Evolutionary conservation across 2,329 filamentous ascomycete genomes (phyloP).

Genomic region (Apiospora koreana): DNA sequence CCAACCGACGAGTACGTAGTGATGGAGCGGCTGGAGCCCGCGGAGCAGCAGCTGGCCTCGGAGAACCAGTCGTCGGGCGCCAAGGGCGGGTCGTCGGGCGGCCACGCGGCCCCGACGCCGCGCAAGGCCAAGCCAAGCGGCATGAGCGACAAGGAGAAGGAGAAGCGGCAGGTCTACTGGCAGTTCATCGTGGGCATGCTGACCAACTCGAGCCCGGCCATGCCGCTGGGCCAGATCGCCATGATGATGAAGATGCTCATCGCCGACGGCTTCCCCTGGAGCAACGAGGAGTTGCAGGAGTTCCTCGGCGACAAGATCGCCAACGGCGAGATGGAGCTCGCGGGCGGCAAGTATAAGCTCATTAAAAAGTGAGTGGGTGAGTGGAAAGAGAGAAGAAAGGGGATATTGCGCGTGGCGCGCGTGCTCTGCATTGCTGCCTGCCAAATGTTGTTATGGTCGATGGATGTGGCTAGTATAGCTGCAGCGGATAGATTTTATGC

Average conservation of each 20-base stretch:
- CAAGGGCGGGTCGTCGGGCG: slow-evolving; percentile 20
- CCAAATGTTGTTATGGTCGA: not conserved
- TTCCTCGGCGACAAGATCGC: slow-evolving; percentile 79
- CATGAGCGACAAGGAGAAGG: slow-evolving; percentile 66
- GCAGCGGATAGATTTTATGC: no score
- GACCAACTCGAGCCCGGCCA: slow-evolving; percentile 80
- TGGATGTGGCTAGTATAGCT: not conserved
- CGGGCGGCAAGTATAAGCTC: slow-evolving; percentile 70
- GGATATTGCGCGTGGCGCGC: not conserved
- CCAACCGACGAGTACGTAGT: slow-evolving; percentile 62
- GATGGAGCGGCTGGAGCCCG: slow-evolving; percentile 61
- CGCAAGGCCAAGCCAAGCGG: slow-evolving; percentile 47
- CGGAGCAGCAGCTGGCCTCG: slow-evolving; percentile 25
- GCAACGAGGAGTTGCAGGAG: slow-evolving; percentile 82
- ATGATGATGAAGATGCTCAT: slow-evolving; percentile 97
- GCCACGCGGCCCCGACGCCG: slow-evolving; percentile 39
- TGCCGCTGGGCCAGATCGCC: slow-evolving; percentile 78
- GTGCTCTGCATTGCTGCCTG: not conserved
- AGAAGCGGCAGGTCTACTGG: slow-evolving; percentile 71
- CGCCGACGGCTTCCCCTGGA: slow-evolving; percentile 84
- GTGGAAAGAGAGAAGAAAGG: not conserved
- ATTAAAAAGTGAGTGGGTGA: slow-evolving; percentile 55
- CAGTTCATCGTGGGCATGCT: slow-evolving; percentile 94
- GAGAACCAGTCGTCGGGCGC: slow-evolving; percentile 16
- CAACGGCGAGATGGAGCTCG: slow-evolving; percentile 68